Base-by-base conservation (phyloP, 108 stramenopile species). In the Epithemia pelagica region DNA sequence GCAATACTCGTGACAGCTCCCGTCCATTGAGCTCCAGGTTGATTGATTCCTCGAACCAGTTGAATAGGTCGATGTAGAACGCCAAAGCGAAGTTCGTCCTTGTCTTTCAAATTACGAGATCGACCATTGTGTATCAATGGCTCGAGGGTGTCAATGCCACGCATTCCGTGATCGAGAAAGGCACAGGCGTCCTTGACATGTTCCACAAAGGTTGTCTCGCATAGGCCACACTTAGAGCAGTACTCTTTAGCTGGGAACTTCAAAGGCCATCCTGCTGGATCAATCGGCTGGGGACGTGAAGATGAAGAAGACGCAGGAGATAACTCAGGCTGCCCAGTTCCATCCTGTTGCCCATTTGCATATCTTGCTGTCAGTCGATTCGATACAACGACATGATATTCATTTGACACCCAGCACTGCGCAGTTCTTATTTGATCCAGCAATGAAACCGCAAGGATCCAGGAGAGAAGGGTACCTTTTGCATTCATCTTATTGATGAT, bases 241-340 rank as follows among this genome's bases (percentile, higher is more conserved):
- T 87, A 86, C 29, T 81, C 79, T 59, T 90, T 87, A 29, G 86
- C 89, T 3, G 89, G 89, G 58, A 85, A 87, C 57, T 82, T 83
- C 10, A 77, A 72, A 18, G 89, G 89, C 89, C 89, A 87, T 2
- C 61, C 78, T 27, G 61, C 60, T n/a, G 80, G 72, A 66, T 86
- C 84, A 32, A 89, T 89, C 1, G 88, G 88, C 15, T 46, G 37
- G 57, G 68, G 71, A n/a, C n/a, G n/a, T n/a, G n/a, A n/a, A n/a
- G n/a, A n/a, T 33, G 77, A 74, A 27, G 26, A 23, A 21, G 52
- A 54, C 18, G 20, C 18, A n/a, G n/a, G n/a, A n/a, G n/a, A n/a
- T n/a, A n/a, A n/a, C n/a, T n/a, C 18, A 15, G 31, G 31, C 10
- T 62, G 7, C 61, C 18, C 15, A 21, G 10, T 10, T 19, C 18